Evolutionary conservation across 2,329 filamentous ascomycete species (phyloP).

Genomic region (Fusarium sp.): DNA sequence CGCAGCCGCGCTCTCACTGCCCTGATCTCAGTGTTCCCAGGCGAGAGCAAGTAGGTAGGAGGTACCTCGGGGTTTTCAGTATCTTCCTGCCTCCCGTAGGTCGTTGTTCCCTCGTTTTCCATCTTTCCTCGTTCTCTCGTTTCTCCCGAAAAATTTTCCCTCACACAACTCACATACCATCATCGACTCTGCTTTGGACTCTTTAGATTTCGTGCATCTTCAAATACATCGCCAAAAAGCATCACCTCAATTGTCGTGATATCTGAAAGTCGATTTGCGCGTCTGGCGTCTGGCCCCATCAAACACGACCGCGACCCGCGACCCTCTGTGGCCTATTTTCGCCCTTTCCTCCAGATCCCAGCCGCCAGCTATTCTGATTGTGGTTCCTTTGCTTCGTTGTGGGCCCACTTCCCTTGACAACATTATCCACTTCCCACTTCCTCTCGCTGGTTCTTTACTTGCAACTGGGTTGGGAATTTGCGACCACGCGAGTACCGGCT

Average conservation of each 20-base stretch:
- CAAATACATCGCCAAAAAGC: constrained; percentile 4
- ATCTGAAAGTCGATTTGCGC: constrained; percentile 38
- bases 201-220: constrained; percentile 8
- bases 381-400: constrained; percentile 40
- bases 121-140: constrained; percentile 34
- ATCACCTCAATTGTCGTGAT: constrained; percentile 23
- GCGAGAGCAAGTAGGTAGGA: constrained; percentile 23
- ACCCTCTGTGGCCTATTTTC: constrained; percentile 40
- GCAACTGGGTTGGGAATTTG: constrained; percentile 29
- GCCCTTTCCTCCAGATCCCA: constrained; percentile 41
- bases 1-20: constrained; percentile 28
- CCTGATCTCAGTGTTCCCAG: constrained; percentile 18
- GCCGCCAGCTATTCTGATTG: constrained; percentile 41
- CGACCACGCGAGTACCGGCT: constrained; percentile 28
- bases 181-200: constrained; percentile 28
- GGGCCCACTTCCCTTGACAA: constrained; percentile 42
- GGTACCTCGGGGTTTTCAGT: constrained; percentile 25
- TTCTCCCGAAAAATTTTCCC: constrained; percentile 31
- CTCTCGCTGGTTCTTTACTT: constrained; percentile 18
- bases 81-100: constrained; percentile 26
- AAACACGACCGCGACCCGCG: constrained; percentile 41
- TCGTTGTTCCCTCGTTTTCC: constrained; percentile 37
- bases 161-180: constrained; percentile 37
- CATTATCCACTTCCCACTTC: constrained; percentile 41
- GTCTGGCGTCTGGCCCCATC: constrained; percentile 44